A percentile compares a stretch with the other conserved stretches of the same genome.
phyloP scores from a whole-genome alignment of 768 basidiomycete species.

The Termitomyces sp. region DNA sequence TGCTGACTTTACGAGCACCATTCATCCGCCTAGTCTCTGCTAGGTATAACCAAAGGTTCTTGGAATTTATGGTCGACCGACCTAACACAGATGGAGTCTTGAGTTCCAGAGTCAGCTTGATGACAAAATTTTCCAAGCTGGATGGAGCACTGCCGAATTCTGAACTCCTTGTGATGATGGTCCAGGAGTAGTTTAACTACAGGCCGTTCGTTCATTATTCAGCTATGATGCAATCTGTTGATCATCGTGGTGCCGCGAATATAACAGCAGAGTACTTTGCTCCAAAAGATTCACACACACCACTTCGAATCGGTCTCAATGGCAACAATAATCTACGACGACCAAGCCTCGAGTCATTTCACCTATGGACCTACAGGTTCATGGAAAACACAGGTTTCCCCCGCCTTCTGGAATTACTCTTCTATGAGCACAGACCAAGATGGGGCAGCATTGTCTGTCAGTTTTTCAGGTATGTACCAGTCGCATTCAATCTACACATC shows the following conservation, averaged over 20 bases:
- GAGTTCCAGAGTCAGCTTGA: too few relatives aligned
- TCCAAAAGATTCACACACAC: background rate
- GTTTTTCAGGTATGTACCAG: background rate
- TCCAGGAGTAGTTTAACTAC: too few relatives aligned
- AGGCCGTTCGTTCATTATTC: too few relatives aligned
- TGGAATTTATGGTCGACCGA: too few relatives aligned
- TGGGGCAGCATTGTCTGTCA: background rate
- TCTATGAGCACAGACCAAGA: background rate
- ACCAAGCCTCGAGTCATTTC: background rate
- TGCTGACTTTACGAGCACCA: too few relatives aligned
- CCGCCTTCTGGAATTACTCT: background rate
- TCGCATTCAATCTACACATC: background rate
- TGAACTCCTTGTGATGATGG: too few relatives aligned
- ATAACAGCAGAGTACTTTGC: background rate
- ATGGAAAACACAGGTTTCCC: background rate
- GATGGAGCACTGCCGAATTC: too few relatives aligned
- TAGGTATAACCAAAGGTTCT: too few relatives aligned
- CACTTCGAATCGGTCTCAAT: background rate
- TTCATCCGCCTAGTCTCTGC: too few relatives aligned
- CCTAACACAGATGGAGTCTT: too few relatives aligned
- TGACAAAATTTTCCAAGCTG: too few relatives aligned
- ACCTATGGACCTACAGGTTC: background rate
- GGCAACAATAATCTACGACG: constrained; percentile 1
- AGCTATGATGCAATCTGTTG: too few relatives aligned
- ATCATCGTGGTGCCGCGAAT: background rate